Conservation (phyloP, 805 yeast species). For the Starmerella stellata region DNA sequence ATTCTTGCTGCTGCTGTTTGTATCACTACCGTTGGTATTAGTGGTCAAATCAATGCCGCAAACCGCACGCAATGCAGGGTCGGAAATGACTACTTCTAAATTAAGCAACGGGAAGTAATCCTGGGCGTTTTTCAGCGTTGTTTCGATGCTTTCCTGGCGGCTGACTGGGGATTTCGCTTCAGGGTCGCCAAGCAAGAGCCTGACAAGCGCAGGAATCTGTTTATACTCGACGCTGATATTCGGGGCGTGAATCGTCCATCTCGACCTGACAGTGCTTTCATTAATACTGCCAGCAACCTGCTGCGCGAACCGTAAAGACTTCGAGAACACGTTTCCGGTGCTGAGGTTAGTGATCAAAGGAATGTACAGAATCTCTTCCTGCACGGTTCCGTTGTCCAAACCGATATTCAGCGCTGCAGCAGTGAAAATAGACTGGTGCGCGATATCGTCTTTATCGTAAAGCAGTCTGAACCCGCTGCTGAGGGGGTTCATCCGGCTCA, state of each 20-base stretch:
- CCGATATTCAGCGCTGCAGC: slow-evolving; percentile 24
- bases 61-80: slow-evolving; percentile 16
- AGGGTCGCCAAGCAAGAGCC: slow-evolving; percentile 9
- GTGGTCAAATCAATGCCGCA: slow-evolving; percentile 7
- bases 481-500: slow-evolving; percentile 25
- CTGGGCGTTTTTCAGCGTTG: neutral
- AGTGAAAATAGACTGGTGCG: slow-evolving; percentile 26
- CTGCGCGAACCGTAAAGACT: slow-evolving; percentile 21
- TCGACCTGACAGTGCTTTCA: slow-evolving; percentile 19
- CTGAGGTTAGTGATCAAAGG: slow-evolving; percentile 24
- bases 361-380: slow-evolving; percentile 25
- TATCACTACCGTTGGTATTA: too few species aligned
- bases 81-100: slow-evolving; percentile 11
- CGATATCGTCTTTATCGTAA: slow-evolving; percentile 22
- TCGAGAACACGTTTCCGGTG: slow-evolving; percentile 23
- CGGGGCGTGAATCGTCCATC: slow-evolving; percentile 23
- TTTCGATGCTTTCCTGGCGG: neutral
- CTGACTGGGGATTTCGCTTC: neutral
- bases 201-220: slow-evolving; percentile 22
- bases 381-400: slow-evolving; percentile 18
- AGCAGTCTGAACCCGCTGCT: slow-evolving; percentile 26
- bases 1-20: too few species aligned
- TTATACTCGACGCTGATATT: slow-evolving; percentile 24
- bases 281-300: slow-evolving; percentile 16
- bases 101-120: slow-evolving; percentile 13